These are phyloP conservation scores for Coleophoma cylindrospora DNA, from an alignment of 2,329 filamentous ascomycete species.

Conservation along the genomic window DNA sequence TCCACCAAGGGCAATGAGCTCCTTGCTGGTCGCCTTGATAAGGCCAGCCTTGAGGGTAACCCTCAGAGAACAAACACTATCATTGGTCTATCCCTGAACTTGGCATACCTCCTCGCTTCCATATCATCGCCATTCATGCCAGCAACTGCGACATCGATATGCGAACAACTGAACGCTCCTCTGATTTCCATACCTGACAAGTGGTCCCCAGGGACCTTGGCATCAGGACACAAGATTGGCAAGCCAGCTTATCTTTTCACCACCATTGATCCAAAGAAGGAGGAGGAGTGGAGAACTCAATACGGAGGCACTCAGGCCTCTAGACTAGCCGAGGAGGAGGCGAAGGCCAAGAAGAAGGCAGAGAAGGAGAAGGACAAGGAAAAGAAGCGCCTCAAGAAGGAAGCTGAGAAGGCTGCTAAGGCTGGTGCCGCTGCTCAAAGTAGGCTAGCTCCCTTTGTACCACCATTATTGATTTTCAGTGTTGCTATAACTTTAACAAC, in stretches of 20 bases:
- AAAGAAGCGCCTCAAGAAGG: constrained; percentile 38
- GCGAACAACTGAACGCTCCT: constrained; percentile 63
- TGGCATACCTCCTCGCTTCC: constrained; percentile 75
- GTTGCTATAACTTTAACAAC: neutral
- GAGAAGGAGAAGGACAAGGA: constrained; percentile 36
- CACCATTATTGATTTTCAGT: neutral
- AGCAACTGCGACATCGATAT: constrained; percentile 68
- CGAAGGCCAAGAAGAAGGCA: constrained; percentile 30
- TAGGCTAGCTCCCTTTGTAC: neutral
- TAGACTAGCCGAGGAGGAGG: constrained; percentile 67
- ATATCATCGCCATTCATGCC: constrained; percentile 84
- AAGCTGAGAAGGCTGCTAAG: constrained; percentile 26
- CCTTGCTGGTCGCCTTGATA: constrained; percentile 40
- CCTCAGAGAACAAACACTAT: constrained; percentile 32
- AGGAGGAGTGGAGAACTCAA: constrained; percentile 74
- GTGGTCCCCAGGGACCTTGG: constrained; percentile 58
- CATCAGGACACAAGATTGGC: constrained; percentile 75
- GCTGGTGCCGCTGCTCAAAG: neutral
- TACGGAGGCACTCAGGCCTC: constrained; percentile 65
- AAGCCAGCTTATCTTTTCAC: constrained; percentile 75
- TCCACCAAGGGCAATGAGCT: constrained; percentile 59
- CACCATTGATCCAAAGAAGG: constrained; percentile 77
- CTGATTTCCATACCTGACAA: constrained; percentile 59
- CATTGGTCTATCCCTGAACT: constrained; percentile 76
- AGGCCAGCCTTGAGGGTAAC: constrained; percentile 30